A percentile compares a stretch with the other conserved stretches of the same genome.
Evolutionary conservation across 2,329 filamentous ascomycete species (phyloP).

Genomic region (Alternaria novae-zelandiae): DNA sequence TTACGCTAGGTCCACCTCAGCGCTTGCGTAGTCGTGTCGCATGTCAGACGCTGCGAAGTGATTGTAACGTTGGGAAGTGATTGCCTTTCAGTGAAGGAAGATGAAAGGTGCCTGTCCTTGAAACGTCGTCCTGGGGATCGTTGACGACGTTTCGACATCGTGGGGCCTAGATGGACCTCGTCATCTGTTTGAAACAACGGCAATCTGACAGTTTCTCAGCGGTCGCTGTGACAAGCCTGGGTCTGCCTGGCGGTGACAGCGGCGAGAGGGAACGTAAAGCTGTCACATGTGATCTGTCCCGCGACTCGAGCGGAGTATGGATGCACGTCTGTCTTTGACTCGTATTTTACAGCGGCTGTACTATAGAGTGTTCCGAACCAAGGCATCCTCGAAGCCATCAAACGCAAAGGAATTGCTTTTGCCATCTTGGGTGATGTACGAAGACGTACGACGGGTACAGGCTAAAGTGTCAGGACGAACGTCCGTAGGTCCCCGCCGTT

Average conservation of each 20-base stretch:
- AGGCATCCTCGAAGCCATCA: not conserved
- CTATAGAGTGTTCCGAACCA: not conserved
- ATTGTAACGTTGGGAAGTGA: constrained; percentile 2
- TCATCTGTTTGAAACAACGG: constrained; percentile 35
- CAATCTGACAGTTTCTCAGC: constrained; percentile 20
- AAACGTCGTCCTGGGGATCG: constrained; percentile 7
- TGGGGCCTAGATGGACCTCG: constrained; percentile 12
- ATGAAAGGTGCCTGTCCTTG: constrained; percentile 8
- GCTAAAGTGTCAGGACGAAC: not conserved
- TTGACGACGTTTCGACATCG: constrained; percentile 16
- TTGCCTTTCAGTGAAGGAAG: constrained; percentile 1
- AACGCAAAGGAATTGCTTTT: not conserved
- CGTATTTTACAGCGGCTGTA: not conserved
- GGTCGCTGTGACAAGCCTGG: constrained; percentile 2
- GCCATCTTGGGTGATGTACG: not conserved
- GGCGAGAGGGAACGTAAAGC: not conserved
- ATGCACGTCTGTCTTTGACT: not conserved
- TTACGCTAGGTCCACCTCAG: constrained; percentile 1
- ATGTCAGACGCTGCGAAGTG: not conserved
- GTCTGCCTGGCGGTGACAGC: not conserved
- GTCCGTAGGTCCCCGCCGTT: not conserved
- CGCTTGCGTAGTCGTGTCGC: constrained; percentile 13
- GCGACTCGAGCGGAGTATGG: not conserved
- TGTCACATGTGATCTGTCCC: not conserved
- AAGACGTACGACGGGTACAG: not conserved